Evolutionary conservation across 805 yeast species (phyloP).

Genomic region (Yarrowia porcina): DNA sequence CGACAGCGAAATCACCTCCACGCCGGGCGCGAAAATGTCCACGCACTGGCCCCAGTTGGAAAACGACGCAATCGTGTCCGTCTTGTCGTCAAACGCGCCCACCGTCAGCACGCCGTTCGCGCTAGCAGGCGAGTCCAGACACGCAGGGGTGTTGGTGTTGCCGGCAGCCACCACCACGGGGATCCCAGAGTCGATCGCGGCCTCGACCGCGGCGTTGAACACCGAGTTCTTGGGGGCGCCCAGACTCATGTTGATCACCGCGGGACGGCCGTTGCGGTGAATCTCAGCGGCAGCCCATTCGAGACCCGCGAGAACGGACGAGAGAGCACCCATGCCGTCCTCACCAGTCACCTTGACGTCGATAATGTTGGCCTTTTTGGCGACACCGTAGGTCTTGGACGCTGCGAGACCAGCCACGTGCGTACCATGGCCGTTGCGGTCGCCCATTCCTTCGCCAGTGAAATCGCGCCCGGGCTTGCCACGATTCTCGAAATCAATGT

Average conservation of each 20-base stretch:
- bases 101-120: conserved; percentile 70
- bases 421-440: conserved; percentile 80
- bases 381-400: conserved; percentile 75
- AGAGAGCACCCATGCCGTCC: conserved; percentile 60
- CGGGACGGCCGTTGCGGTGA: conserved; percentile 26
- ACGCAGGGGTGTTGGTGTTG: conserved; percentile 72
- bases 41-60: conserved; percentile 96
- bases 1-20: conserved; percentile 62
- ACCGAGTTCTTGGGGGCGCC: conserved; percentile 34
- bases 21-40: conserved; percentile 81
- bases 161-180: conserved; percentile 49
- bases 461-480: conserved; percentile 78
- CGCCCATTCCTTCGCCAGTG: conserved; percentile 53
- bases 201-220: conserved; percentile 34
- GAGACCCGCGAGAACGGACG: conserved; percentile 40
- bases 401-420: conserved; percentile 91
- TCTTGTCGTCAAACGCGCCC: conserved; percentile 80
- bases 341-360: conserved; percentile 73
- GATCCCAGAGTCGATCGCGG: conserved; percentile 31
- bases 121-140: conserved; percentile 83
- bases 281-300: conserved; percentile 71
- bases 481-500: conserved; percentile 42
- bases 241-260: conserved; percentile 33
- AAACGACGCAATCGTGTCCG: conserved; percentile 68
- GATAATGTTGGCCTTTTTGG: conserved; percentile 61